Percentiles rank a stretch among this genome's conserved stretches.
phyloP scores from a whole-genome alignment of 2,329 filamentous ascomycete genomes.

The Pezicula neosporulosa region DNA sequence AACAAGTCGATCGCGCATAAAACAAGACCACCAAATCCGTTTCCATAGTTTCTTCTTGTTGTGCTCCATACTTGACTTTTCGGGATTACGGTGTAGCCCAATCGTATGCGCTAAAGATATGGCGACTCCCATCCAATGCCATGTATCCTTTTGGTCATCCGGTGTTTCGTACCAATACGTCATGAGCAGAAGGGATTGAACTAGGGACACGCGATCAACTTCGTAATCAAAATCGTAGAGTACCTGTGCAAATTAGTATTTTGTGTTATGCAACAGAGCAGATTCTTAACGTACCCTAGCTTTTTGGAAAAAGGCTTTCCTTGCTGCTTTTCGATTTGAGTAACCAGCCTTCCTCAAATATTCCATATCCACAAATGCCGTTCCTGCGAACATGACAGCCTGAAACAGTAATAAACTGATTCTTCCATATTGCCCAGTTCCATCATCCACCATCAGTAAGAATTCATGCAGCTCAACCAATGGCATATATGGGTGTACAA shows the following conservation, averaged over 20 bases:
- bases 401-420: constrained; percentile 88
- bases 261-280: background rate
- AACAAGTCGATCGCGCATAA: constrained; percentile 90
- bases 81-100: constrained; percentile 83
- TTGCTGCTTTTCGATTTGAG: constrained; percentile 71
- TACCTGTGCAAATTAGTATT: constrained; percentile 44
- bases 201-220: constrained; percentile 80
- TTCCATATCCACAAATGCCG: constrained; percentile 81
- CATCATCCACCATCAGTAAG: constrained; percentile 55
- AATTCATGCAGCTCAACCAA: constrained; percentile 68
- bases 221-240: constrained; percentile 97
- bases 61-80: constrained; percentile 69
- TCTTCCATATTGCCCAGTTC: constrained; percentile 66
- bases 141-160: constrained; percentile 95
- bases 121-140: constrained; percentile 98
- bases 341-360: constrained; percentile 76
- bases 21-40: constrained; percentile 96
- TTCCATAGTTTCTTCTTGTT: constrained; percentile 84
- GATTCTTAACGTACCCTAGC: constrained; percentile 61
- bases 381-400: constrained; percentile 90
- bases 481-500: constrained; percentile 92
- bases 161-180: constrained; percentile 98
- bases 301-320: constrained; percentile 86
- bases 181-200: constrained; percentile 86
- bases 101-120: constrained; percentile 92